Evolutionary conservation across 1,284 basidiomycete genomes (phyloP).

Genomic region (Cerrena zonata): DNA sequence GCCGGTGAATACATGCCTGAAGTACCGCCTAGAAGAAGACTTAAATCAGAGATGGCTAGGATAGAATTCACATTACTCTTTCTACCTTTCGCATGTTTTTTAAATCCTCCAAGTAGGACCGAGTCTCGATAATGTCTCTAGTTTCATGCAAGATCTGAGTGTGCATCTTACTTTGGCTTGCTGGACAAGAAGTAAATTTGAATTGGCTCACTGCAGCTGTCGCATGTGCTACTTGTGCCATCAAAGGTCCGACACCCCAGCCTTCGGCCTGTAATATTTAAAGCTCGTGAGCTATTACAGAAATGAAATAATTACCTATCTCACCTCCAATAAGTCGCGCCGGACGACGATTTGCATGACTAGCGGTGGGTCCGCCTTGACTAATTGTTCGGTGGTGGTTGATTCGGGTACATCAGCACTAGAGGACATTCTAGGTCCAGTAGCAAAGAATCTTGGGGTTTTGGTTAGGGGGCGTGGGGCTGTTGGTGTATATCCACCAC

Average conservation of each 20-base stretch:
- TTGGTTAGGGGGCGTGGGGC: no score
- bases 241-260: slow-evolving; percentile 51
- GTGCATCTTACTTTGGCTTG: neutral
- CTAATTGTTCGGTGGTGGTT: no score
- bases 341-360: slow-evolving; percentile 44
- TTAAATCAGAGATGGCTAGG: slow-evolving; percentile 10
- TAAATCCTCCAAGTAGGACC: slow-evolving; percentile 36
- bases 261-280: slow-evolving; percentile 30
- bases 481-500: no score
- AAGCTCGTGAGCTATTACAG: neutral
- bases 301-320: neutral
- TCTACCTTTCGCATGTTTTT: slow-evolving; percentile 38
- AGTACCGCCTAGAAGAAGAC: slow-evolving; percentile 31
- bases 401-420: no score
- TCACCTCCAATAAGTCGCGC: slow-evolving; percentile 39
- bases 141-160: slow-evolving; percentile 38
- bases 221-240: slow-evolving; percentile 52
- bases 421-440: no score
- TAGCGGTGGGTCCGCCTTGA: no score
- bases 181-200: no score
- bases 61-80: slow-evolving; percentile 4
- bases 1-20: slow-evolving; percentile 26
- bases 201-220: slow-evolving; percentile 36
- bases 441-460: no score
- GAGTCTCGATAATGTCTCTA: slow-evolving; percentile 34